Evolutionary conservation across 1,139 yeast species (phyloP), one percentile per base, ranked within the genome.

Genomic region (Suhomyces bokatorum): DNA sequence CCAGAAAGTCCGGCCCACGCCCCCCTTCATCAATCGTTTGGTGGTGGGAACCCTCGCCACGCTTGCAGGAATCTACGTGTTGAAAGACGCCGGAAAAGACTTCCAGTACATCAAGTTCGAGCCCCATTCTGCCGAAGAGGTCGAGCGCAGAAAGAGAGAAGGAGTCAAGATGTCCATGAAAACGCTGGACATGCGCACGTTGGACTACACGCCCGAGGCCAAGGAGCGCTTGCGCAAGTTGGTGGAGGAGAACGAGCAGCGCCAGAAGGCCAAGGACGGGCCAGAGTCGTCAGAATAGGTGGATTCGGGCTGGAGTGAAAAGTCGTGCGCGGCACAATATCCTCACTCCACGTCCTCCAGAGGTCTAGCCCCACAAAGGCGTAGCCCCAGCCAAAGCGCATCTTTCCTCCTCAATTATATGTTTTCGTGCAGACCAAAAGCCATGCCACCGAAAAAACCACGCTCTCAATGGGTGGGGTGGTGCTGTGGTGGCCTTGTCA

Each of bases 121-220:
- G 39, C 78, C 78, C 2, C 71, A 62, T 48, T 55, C 69, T 9
- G 60, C 63, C 3, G 77, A 71, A 47, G 78, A 74, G 56, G 51
- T 73, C 10, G 76, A 70, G 47, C 51, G 69, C 38, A 57, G 78
- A 42, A 64, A 65, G 48, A 52, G 54, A 42, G 76, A 73, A 35
- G 58, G 56, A 3, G 48, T 63, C 3, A 69, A 71, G 1, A 43
- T 69, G 34, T 41, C 55, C 17, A 63, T 73, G 56, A 64, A 55
- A 38, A 60, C 64, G n/a, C 52, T 63, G 42, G 76, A 73, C 13
- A 58, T 68, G 2, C 52, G 70, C 17, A 70, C 77, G 0, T 62
- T 73, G 52, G 73, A 73, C 30, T 73, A 70, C 46, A 73, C 71
- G 2, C 76, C 76, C 0, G 78, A 74, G 49, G 78, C 77, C 5